Base-by-base conservation (phyloP, 208 protist species). In the Endotrypanum monterogeii region DNA sequence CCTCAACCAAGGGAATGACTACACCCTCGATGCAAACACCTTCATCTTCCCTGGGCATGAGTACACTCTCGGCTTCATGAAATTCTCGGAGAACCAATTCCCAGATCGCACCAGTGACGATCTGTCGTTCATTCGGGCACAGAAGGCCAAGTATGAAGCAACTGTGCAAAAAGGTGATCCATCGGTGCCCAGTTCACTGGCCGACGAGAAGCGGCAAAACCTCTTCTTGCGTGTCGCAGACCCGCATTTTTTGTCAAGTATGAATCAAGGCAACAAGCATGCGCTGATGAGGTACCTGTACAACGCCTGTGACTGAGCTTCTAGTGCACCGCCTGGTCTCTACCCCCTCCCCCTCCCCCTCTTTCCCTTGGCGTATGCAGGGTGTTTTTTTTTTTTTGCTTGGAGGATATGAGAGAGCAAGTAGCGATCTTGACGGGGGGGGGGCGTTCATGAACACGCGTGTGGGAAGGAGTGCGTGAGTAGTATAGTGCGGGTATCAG, bases 1-100 rank as follows among this genome's bases (percentile, higher is more conserved):
- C 69, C 28, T 91, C 4, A 87, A 94, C 73, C 20, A 67, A 30
- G 46, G 23, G 3, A 88, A 82, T 55, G 39, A 66, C 66, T 71
- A 81, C 70, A 69, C 73, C 5, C 62, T 83, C 30, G 90, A 95
- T 51, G 66, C 55, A 39, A 30, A 52, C 30, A 97, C 92, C 18
- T 92, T 86, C 63, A 67, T 97, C 32, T 97, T 93, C 69, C 90
- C 90, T 23, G 94, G 93, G 0, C 94, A 98, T 78, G 94, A 98
- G 80, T 98, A 98, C 83, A 96, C 94, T 55, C 78, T 87, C 28
- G 85, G 85, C 46, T 94, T 96, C 61, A 83, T 96, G 72, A 61
- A 71, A 35, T 98, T 97, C 76, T 30, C 92, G 6, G 74, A 68
- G 65, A 63, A 66, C 16, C 71, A 55, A 28, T 87, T 74, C 67